Percentiles rank a stretch among this genome's conserved stretches.
Conservation (phyloP, 257 asterid species). For the Lycium barbarum region DNA sequence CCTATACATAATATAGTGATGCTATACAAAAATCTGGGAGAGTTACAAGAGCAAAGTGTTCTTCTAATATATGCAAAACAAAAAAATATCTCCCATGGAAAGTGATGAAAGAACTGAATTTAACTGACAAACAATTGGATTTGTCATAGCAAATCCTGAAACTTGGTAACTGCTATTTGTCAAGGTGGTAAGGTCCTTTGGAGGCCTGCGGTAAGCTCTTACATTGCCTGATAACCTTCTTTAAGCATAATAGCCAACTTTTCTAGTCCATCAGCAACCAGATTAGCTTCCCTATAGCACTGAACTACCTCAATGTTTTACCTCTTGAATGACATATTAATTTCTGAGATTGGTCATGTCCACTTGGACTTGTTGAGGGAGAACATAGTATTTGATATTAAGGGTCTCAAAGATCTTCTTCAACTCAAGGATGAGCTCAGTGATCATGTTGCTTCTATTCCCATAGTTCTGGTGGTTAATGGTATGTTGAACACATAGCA, state of each 20-base stretch:
- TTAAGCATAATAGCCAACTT: too few relatives aligned
- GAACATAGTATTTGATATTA: slow-evolving; percentile 56
- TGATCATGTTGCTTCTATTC: slow-evolving; percentile 50
- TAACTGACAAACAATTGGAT: not conserved
- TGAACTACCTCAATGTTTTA: too few relatives aligned
- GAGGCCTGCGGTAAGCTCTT: not conserved
- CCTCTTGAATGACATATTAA: too few relatives aligned
- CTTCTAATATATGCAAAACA: too few relatives aligned
- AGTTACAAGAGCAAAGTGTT: not conserved
- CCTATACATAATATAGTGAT: not conserved
- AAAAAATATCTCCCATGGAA: not conserved
- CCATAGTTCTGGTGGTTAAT: slow-evolving; percentile 65
- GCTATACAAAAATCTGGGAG: not conserved
- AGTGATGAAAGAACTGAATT: not conserved
- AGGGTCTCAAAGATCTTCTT: slow-evolving; percentile 49
- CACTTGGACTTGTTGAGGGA: slow-evolving; percentile 58
- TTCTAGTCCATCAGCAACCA: too few relatives aligned
- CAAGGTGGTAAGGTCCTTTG: not conserved
- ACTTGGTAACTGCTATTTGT: too few relatives aligned
- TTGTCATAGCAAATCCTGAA: not conserved
- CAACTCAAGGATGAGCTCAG: slow-evolving; percentile 47
- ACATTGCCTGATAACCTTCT: too few relatives aligned
- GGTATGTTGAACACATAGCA: slow-evolving; percentile 54
- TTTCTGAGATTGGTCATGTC: slow-evolving; percentile 28
- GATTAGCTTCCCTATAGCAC: too few relatives aligned